These are phyloP conservation scores for Dalbergia cochinchinensis DNA, from an alignment of 306 rosid species.

Conservation along the genomic window DNA sequence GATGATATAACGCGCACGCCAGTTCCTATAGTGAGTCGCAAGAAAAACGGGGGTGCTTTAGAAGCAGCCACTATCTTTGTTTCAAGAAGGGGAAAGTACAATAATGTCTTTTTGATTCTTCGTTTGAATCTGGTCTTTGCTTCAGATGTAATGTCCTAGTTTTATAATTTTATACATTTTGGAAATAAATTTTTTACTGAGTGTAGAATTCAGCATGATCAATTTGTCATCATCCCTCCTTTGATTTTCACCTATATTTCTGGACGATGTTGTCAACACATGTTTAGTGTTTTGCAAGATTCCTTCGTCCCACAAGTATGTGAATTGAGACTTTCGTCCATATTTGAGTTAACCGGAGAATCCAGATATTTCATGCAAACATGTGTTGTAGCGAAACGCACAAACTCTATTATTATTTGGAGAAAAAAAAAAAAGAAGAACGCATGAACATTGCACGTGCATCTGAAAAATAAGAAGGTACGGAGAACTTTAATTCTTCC, in stretches of 20 bases:
- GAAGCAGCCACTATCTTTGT: background rate
- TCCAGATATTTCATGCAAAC: constrained; percentile 27
- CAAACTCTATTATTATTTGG: background rate
- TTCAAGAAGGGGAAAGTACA: constrained; percentile 14
- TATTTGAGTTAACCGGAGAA: constrained; percentile 15
- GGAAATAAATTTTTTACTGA: background rate
- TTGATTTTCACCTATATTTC: background rate
- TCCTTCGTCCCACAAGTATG: background rate
- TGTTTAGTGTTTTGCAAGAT: constrained; percentile 32
- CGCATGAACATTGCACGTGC: background rate
- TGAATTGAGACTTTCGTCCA: constrained; percentile 26
- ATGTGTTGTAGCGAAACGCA: background rate
- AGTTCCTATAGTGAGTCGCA: background rate
- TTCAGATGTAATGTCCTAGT: background rate
- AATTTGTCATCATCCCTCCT: background rate
- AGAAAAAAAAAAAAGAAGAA: background rate
- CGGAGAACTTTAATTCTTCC: background rate
- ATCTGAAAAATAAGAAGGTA: background rate
- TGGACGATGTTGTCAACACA: background rate
- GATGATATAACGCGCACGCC: background rate
- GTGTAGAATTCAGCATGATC: background rate
- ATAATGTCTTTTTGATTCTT: constrained; percentile 24
- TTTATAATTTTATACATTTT: background rate
- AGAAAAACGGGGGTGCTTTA: too few species aligned
- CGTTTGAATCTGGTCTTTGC: background rate